Percentiles rank a stretch among this genome's conserved stretches.
Conservation (phyloP, 108 stramenopile genomes). For the Fistulifera pelliculosa region DNA sequence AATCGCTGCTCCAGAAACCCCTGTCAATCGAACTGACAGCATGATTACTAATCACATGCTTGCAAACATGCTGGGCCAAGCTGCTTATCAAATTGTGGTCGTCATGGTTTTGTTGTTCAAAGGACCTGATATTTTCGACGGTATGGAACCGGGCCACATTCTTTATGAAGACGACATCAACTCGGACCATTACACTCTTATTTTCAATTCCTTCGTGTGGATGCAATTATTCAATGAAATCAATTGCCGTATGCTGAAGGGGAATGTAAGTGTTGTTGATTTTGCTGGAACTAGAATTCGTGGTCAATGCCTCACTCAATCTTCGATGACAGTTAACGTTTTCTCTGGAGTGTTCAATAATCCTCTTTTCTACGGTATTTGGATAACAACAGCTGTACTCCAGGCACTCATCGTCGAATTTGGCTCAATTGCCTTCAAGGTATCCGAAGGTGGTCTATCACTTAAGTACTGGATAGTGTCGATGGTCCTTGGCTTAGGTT, state of each 20-base stretch:
- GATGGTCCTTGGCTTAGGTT: constrained; percentile 40
- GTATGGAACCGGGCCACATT: constrained; percentile 36
- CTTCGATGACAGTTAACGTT: constrained; percentile 47
- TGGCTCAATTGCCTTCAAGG: constrained; percentile 71
- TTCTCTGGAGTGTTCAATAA: constrained; percentile 73
- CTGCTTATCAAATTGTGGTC: constrained; percentile 72
- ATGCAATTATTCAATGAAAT: constrained; percentile 98
- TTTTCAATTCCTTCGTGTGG: constrained; percentile 98
- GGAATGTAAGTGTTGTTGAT: constrained; percentile 40
- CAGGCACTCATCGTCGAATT: constrained; percentile 90
- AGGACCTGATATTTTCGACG: constrained; percentile 43
- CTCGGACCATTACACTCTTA: constrained; percentile 78
- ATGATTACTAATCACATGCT: constrained; percentile 85
- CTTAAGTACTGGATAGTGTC: constrained; percentile 38
- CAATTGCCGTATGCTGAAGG: constrained; percentile 77
- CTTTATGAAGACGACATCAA: constrained; percentile 40
- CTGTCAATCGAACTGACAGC: constrained; percentile 63
- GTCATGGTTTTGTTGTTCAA: constrained; percentile 65
- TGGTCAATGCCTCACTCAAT: neutral
- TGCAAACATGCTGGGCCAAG: constrained; percentile 89
- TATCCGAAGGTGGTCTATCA: constrained; percentile 47
- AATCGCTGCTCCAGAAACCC: constrained; percentile 69
- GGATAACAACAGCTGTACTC: constrained; percentile 64
- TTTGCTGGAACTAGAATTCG: neutral
- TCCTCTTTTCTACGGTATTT: constrained; percentile 75